phyloP scores from a whole-genome alignment of 805 yeast genomes.

The Candida nanaspora region DNA sequence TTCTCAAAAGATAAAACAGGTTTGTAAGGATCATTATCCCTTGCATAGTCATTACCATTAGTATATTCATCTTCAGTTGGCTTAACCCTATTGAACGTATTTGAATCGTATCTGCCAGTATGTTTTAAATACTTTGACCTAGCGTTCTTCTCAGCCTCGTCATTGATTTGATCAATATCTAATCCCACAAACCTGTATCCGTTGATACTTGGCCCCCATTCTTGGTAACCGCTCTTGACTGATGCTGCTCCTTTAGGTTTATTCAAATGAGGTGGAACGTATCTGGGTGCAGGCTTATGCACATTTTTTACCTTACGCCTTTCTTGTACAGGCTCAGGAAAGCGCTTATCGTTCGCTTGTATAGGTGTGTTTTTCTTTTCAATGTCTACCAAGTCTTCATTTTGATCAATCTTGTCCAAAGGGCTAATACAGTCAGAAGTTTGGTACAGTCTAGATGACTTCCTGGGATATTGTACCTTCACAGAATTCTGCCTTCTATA shows the following conservation, averaged over 20 bases:
- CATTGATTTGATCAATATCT: slow-evolving; percentile 1
- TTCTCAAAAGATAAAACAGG: slow-evolving; percentile 1
- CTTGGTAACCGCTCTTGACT: slow-evolving; percentile 12
- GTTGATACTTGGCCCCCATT: slow-evolving; percentile 30
- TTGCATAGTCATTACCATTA: neutral
- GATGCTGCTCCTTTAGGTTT: neutral
- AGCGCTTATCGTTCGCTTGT: no score
- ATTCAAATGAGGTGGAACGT: neutral
- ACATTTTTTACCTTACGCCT: no score
- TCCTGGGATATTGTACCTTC: no score
- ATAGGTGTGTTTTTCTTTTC: no score
- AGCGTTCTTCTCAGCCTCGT: slow-evolving; percentile 2
- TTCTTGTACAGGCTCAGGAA: no score
- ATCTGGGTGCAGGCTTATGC: slow-evolving; percentile 27
- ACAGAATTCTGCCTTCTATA: no score
- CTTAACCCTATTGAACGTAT: slow-evolving; percentile 6
- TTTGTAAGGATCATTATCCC: slow-evolving; percentile 12
- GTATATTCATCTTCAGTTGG: slow-evolving; percentile 2
- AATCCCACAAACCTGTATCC: slow-evolving; percentile 39
- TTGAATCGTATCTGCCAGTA: slow-evolving; percentile 5
- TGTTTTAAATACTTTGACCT: slow-evolving; percentile 9
- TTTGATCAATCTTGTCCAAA: no score
- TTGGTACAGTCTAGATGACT: no score
- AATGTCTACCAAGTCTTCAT: no score
- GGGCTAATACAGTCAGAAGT: no score